Percentiles rank a stretch among this genome's conserved stretches.
Conservation (phyloP, 2,329 filamentous ascomycete species). For the Fusarium miscanthi region DNA sequence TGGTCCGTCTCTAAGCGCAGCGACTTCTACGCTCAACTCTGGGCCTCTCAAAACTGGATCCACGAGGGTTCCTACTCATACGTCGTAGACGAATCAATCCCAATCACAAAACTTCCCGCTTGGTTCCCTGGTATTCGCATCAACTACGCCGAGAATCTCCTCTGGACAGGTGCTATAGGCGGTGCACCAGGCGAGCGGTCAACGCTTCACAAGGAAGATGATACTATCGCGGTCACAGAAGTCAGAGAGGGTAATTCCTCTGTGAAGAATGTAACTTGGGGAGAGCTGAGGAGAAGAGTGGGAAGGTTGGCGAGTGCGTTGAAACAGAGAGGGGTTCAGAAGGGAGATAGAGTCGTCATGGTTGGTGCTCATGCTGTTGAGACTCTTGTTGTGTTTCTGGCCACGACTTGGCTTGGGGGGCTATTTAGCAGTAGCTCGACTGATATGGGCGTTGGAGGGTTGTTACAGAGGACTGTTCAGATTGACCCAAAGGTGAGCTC, state of each 20-base stretch:
- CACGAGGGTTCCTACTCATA: conserved; percentile 68
- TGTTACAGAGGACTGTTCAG: conserved; percentile 79
- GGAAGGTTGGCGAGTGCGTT: conserved; percentile 73
- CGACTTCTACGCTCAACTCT: conserved; percentile 74
- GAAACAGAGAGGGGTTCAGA: conserved; percentile 70
- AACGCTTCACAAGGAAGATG: conserved; percentile 75
- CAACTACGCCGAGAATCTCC: conserved; percentile 84
- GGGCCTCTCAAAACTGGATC: conserved; percentile 69
- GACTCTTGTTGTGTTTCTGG: conserved; percentile 77
- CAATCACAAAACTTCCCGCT: conserved; percentile 76
- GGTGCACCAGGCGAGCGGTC: conserved; percentile 58
- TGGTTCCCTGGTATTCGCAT: conserved; percentile 82
- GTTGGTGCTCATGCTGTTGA: conserved; percentile 81
- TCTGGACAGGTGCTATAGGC: conserved; percentile 65
- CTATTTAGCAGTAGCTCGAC: conserved; percentile 82
- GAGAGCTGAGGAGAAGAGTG: conserved; percentile 69
- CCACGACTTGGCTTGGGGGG: conserved; percentile 75
- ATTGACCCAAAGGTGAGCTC: conserved; percentile 72
- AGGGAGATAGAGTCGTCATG: conserved; percentile 79
- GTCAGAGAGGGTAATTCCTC: conserved; percentile 73
- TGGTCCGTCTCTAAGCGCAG: conserved; percentile 73
- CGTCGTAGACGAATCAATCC: conserved; percentile 75
- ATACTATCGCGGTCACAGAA: conserved; percentile 76
- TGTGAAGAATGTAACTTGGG: conserved; percentile 72
- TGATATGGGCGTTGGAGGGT: conserved; percentile 84